phyloP scores from a whole-genome alignment of 345 rosid genomes.

The Hevea brasiliensis region DNA sequence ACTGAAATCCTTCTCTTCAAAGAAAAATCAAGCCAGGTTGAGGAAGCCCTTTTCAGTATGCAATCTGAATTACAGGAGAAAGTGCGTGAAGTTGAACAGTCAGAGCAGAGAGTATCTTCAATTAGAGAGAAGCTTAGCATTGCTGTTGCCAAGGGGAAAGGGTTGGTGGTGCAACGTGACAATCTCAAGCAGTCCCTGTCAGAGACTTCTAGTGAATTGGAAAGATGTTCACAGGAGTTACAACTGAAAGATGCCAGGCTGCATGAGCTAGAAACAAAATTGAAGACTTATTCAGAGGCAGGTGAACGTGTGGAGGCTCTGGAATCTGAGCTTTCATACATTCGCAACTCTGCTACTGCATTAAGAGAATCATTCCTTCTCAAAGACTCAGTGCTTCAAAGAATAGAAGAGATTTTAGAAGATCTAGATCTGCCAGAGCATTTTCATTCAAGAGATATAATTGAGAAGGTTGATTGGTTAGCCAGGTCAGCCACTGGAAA shows the following conservation, averaged over 20 bases:
- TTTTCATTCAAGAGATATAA: slow-evolving; percentile 79
- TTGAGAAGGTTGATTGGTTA: slow-evolving; percentile 94
- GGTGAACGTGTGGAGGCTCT: slow-evolving; percentile 92
- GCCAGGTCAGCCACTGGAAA: slow-evolving; percentile 65
- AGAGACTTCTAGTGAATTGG: slow-evolving; percentile 70
- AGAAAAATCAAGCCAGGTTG: slow-evolving; percentile 49
- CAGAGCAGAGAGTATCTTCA: slow-evolving; percentile 80
- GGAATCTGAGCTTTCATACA: slow-evolving; percentile 97
- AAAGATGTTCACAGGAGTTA: slow-evolving; percentile 71
- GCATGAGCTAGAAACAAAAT: slow-evolving; percentile 68
- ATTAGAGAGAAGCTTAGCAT: slow-evolving; percentile 93
- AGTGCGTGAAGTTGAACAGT: slow-evolving; percentile 65
- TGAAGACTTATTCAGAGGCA: slow-evolving; percentile 75
- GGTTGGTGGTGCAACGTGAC: slow-evolving; percentile 83
- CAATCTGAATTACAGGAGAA: slow-evolving; percentile 59
- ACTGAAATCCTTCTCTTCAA: slow-evolving; percentile 53
- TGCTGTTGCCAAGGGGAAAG: slow-evolving; percentile 96
- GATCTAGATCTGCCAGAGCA: slow-evolving; percentile 89
- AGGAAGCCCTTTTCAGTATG: slow-evolving; percentile 49
- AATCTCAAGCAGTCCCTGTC: slow-evolving; percentile 69
- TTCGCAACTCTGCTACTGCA: slow-evolving; percentile 94
- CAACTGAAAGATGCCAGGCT: slow-evolving; percentile 65
- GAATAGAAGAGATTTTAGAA: slow-evolving; percentile 90
- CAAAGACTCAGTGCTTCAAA: slow-evolving; percentile 91
- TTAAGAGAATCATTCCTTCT: slow-evolving; percentile 92